These are phyloP conservation scores for Amauroascus niger DNA, from an alignment of 2,329 filamentous ascomycete species.

Conservation along the genomic window DNA sequence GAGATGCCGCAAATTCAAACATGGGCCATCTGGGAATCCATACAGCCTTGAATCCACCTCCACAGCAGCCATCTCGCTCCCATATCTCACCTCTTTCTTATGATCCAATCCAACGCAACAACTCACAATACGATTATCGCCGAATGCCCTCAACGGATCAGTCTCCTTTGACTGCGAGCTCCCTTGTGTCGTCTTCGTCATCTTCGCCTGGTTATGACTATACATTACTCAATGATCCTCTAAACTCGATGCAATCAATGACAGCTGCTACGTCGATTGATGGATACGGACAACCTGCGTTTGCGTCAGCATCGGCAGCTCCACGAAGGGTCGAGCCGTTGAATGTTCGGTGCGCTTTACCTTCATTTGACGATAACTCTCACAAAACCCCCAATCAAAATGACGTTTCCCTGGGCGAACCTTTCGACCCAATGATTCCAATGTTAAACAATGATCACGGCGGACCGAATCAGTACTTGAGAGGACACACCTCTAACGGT, in stretches of 20 bases:
- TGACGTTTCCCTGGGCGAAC: conserved; percentile 22
- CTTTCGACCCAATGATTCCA: conserved; percentile 27
- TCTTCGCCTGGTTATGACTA: conserved; percentile 28
- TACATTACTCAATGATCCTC: conserved; percentile 30
- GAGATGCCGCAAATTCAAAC: conserved; percentile 43
- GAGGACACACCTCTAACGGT: conserved; percentile 14
- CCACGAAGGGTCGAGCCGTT: conserved; percentile 21
- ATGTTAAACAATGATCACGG: conserved; percentile 25
- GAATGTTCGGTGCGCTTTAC: conserved; percentile 21
- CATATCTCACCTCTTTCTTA: conserved; percentile 30
- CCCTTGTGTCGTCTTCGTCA: conserved; percentile 33
- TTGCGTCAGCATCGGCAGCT: conserved; percentile 19
- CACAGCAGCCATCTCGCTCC: conserved; percentile 19
- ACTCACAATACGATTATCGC: conserved; percentile 30
- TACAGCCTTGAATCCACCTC: conserved; percentile 22
- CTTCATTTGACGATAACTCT: conserved; percentile 24
- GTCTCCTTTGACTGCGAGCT: conserved; percentile 32
- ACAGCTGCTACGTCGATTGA: conserved; percentile 27
- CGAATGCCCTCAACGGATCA: conserved; percentile 30
- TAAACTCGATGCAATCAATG: conserved; percentile 33
- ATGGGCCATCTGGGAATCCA: conserved; percentile 27
- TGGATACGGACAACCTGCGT: conserved; percentile 28
- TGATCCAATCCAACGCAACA: conserved; percentile 26
- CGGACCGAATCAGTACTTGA: conserved; percentile 21
- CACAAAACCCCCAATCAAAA: conserved; percentile 23